Evolutionary conservation across 352 stramenopile genomes (phyloP), one percentile per base, ranked within the genome.

Genomic region (Phytophthora colocasiae): DNA sequence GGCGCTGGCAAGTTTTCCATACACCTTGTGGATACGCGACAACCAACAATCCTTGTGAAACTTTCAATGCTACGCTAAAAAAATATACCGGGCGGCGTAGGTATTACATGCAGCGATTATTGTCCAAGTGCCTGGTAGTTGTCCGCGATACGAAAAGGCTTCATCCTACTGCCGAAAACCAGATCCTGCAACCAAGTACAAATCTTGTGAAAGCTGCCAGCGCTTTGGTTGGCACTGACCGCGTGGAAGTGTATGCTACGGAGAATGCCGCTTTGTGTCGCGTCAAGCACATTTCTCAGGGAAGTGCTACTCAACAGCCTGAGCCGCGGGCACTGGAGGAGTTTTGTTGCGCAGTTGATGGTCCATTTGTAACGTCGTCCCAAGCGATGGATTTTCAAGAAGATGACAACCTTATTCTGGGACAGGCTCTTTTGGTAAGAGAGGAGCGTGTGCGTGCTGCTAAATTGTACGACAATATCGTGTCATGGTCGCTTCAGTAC

Each of bases 401-500:
- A 4, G 52, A 17, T 36, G 47, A 58, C 19, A 14, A 66, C 15
- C 22, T 41, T 6, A 53, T 11, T 8, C 2, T 58, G 4, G 39
- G 19, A 6, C 48, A 47, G 2, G 39, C 47, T 6, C 19, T 58
- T 1, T 17, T 66, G 4, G 39, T 66, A 4, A 44, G 38, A 6
- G 48, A 66, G 22, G 29, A 59, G 4, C 58, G 58, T 17, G 27
- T 31, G 47, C 38, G 31, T 11, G 40, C 58, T 2, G 38, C 41
- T n/a, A 4, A n/a, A 17, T 41, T 54, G n/a, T 59, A 66, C 32
- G 54, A 49, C 3, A 66, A 48, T 44, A 14, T 46, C 14, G 48
- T 54, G 6, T 54, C 29, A 4, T 66, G 48, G 48, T 54, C 58
- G 3, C 17, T 66, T 4, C 41, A n/a, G 41, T 66, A 66, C 7